Conservation (phyloP, 192 early-diverging fungal species). For the Entomortierella lignicola region DNA sequence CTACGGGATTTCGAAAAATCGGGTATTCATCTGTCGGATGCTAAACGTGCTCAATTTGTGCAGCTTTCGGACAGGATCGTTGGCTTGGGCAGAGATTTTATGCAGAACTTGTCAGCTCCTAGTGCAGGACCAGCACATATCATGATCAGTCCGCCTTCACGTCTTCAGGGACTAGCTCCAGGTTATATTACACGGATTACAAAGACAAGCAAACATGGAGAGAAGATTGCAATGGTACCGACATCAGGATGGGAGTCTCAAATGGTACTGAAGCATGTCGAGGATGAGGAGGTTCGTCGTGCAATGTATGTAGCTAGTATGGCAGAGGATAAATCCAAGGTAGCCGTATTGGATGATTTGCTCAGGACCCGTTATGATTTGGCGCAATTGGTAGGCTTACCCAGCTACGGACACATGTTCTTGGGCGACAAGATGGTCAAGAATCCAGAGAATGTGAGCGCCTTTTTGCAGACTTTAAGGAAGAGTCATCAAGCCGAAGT, state of each 20-base stretch:
- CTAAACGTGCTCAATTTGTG: constrained; percentile 79
- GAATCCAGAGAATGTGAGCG: constrained; percentile 83
- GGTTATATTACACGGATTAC: constrained; percentile 43
- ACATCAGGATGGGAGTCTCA: constrained; percentile 68
- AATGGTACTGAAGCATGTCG: constrained; percentile 72
- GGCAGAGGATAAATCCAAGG: constrained; percentile 70
- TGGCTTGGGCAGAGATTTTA: constrained; percentile 79
- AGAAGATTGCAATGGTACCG: constrained; percentile 65
- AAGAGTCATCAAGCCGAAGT: constrained; percentile 70
- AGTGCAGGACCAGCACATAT: constrained; percentile 49
- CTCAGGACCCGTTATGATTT: constrained; percentile 79
- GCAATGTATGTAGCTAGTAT: constrained; percentile 83
- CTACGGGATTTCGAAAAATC: constrained; percentile 95
- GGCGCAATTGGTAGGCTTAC: constrained; percentile 79
- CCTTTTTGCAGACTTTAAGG: constrained; percentile 81
- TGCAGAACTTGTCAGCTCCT: constrained; percentile 56
- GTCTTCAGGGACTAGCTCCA: constrained; percentile 55
- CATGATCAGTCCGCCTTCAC: constrained; percentile 47
- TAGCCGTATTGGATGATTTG: constrained; percentile 78
- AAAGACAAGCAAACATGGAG: constrained; percentile 33
- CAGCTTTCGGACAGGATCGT: constrained; percentile 86
- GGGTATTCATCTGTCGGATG: constrained; percentile 85
- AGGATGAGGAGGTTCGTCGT: constrained; percentile 73
- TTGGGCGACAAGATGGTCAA: constrained; percentile 95
- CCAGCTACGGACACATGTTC: constrained; percentile 87